Percentiles rank a stretch among this genome's conserved stretches.
phyloP scores from a whole-genome alignment of 371 early-diverging fungal species.

The Batrachochytrium dendrobatidis region DNA sequence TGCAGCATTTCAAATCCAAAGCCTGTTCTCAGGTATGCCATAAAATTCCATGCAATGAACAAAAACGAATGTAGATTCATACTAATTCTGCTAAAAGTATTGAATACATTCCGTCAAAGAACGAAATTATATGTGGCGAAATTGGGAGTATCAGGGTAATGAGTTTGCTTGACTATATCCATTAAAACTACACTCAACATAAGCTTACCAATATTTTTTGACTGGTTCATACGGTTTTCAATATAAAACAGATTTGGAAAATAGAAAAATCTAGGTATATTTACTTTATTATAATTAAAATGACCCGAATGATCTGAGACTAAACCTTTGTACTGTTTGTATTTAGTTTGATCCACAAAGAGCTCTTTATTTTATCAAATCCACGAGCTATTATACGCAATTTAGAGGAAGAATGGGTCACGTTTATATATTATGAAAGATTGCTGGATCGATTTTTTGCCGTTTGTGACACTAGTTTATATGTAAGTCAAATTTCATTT shows the following conservation, averaged over 20 bases:
- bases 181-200: no score
- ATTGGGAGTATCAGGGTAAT: conserved; percentile 26
- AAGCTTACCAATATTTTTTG: no score
- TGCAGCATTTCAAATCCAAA: conserved; percentile 13
- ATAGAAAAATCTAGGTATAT: no score
- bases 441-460: conserved; percentile 15
- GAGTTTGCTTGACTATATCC: no score
- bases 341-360: conserved; percentile 10
- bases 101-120: conserved; percentile 11
- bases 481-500: conserved; percentile 8
- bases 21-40: conserved; percentile 18
- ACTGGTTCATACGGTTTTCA: no score
- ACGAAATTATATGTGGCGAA: conserved; percentile 26
- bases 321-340: no score
- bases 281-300: no score
- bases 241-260: no score
- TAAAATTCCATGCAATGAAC: background rate
- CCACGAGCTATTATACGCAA: conserved; percentile 6
- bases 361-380: conserved; percentile 5
- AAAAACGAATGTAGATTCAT: no score
- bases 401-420: conserved; percentile 25
- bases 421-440: conserved; percentile 19
- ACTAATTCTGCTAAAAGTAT: conserved; percentile 8
- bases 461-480: conserved; percentile 22
- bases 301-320: no score